Evolutionary conservation across 257 asterid species (phyloP), one percentile per base, ranked within the genome.

Genomic region (Primulina eburnea): DNA sequence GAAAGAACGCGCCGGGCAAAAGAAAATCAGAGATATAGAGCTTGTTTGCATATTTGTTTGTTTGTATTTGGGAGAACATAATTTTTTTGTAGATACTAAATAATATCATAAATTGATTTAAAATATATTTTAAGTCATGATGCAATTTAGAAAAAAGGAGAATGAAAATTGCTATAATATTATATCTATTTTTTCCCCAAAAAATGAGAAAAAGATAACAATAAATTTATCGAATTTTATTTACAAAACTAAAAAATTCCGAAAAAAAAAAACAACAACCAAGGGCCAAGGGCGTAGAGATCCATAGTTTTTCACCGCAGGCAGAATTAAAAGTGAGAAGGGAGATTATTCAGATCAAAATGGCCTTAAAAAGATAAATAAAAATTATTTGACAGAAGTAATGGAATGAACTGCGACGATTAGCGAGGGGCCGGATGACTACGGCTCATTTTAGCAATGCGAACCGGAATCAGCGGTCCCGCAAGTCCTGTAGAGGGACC

Each of bases 351-450:
- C 33, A 18, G 59, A 30, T 35, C 9, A 7, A 57, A 65, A 67
- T 73, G 55, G 62, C 77, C 72, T 38, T 26, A 4, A 34, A 26
- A 11, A 38, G 35, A 20, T 28, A 32, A 32, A 32, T 4, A 2
- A 2, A 32, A 5, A 32, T 32, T 32, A 32, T 38, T 38, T 38
- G 50, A 16, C 4, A 38, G 16, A 10, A 38, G 6, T 3, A n/a
- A 43, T 11, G 53, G n/a, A 14, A 43, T 43, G 53, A 43, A 43
- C 6, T 43, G n/a, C 53, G 6, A 14, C 14, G 53, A 14, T 10
- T 38, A 38, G 50, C 50, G 50, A 11, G 50, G 84, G 79, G 81
- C 87, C 76, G 78, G 70, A 69, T 35, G 80, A 79, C 82, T 66
- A 69, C 69, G 58, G 84, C 82, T 82, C 77, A 79, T 56, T 69